Evolutionary conservation across 306 rosid genomes (phyloP).

Genomic region (Malus sieversii): DNA sequence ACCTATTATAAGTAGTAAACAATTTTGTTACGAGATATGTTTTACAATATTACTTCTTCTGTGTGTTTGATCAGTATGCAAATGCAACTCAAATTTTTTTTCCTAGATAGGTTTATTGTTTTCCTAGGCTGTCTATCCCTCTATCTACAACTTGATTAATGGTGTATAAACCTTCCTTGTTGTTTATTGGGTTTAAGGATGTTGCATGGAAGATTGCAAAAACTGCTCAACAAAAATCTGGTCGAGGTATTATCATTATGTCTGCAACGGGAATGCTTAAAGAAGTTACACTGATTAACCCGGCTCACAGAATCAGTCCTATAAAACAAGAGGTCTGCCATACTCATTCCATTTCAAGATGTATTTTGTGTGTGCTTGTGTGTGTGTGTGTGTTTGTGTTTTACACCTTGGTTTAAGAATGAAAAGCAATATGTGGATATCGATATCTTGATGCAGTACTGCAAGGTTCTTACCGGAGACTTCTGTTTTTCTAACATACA

Average conservation of each 20-base stretch:
- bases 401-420: background rate
- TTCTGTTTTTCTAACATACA: background rate
- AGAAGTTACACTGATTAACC: slow-evolving; percentile 68
- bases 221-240: slow-evolving; percentile 55
- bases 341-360: background rate
- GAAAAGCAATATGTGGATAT: background rate
- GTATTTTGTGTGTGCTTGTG: background rate
- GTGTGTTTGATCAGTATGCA: background rate
- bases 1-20: background rate
- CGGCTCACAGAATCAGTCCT: slow-evolving; percentile 62
- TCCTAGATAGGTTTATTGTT: background rate
- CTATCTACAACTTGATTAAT: background rate
- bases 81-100: background rate
- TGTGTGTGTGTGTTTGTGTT: background rate
- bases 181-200: slow-evolving; percentile 44
- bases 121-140: too few species aligned
- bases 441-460: background rate
- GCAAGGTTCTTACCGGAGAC: background rate
- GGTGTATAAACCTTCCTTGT: background rate
- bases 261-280: slow-evolving; percentile 74
- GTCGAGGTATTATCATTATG: slow-evolving; percentile 73
- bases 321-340: slow-evolving; percentile 64
- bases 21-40: background rate
- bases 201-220: slow-evolving; percentile 64
- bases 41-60: background rate